A percentile compares a stretch with the other conserved stretches of the same genome.
Conservation (phyloP, 345 rosid genomes). For the Rubroshorea leprosula region DNA sequence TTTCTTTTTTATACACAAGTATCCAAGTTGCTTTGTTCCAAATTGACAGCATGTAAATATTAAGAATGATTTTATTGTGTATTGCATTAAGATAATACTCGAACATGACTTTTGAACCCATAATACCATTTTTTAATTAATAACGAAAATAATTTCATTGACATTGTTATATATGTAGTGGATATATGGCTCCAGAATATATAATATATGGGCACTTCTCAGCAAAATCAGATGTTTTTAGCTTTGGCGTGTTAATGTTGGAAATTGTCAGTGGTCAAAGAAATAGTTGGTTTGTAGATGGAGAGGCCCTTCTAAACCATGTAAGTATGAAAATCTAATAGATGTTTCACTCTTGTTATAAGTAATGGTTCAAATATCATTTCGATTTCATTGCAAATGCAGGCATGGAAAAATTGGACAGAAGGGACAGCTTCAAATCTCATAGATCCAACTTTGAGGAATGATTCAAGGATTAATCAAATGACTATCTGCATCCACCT, state of each 20-base stretch:
- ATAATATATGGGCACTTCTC: constrained; percentile 43
- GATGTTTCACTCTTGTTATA: not conserved
- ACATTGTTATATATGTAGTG: constrained; percentile 22
- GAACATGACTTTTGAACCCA: not conserved
- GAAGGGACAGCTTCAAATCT: constrained; percentile 16
- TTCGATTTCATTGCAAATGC: not conserved
- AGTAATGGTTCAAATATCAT: not conserved
- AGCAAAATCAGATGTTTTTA: constrained; percentile 46
- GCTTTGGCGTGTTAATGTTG: constrained; percentile 53
- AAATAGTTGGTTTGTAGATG: constrained; percentile 16
- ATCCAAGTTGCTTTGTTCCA: too few species aligned
- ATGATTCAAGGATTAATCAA: constrained; percentile 5
- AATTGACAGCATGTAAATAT: too few species aligned
- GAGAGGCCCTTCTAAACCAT: constrained; percentile 32
- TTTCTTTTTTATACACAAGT: not conserved
- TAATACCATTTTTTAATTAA: not conserved
- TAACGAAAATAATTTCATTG: not conserved
- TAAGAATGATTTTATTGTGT: too few species aligned
- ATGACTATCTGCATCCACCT: constrained; percentile 20
- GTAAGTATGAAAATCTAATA: constrained; percentile 23
- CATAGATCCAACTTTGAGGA: constrained; percentile 12
- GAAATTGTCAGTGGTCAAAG: constrained; percentile 51
- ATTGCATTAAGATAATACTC: too few species aligned
- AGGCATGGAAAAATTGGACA: constrained; percentile 25
- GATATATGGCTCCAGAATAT: constrained; percentile 62